These are phyloP conservation scores for Xylariomycetidae sp. DNA, from an alignment of 2,329 filamentous ascomycete genomes.

Conservation along the genomic window DNA sequence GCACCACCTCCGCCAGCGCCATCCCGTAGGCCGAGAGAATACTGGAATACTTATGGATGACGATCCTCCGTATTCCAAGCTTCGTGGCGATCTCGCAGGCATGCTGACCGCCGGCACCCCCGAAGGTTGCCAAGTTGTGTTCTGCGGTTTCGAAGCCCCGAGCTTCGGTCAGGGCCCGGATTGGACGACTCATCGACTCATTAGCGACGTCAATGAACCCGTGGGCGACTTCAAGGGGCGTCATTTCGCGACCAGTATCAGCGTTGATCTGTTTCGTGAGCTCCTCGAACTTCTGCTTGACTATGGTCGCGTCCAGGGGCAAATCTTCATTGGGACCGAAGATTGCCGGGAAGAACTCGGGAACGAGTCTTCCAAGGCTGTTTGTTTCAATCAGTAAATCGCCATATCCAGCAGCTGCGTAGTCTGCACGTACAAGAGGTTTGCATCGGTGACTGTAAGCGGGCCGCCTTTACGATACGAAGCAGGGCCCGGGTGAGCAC, in stretches of 20 bases:
- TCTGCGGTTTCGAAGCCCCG: constrained; percentile 19
- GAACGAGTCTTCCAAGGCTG: constrained; percentile 49
- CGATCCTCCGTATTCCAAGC: constrained; percentile 34
- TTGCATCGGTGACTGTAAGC: constrained; percentile 68
- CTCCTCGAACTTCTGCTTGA: constrained; percentile 35
- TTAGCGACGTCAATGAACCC: constrained; percentile 74
- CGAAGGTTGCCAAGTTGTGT: constrained; percentile 41
- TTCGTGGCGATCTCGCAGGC: constrained; percentile 36
- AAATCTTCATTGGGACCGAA: constrained; percentile 68
- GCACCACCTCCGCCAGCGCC: constrained; percentile 7
- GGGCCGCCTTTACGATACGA: constrained; percentile 71
- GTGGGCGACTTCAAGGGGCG: constrained; percentile 47
- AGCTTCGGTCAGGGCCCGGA: constrained; percentile 37
- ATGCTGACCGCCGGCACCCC: constrained; percentile 66
- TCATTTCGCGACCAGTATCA: constrained; percentile 23
- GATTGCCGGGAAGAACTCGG: constrained; percentile 69
- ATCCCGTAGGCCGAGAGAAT: constrained; percentile 37
- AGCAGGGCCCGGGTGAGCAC: constrained; percentile 66
- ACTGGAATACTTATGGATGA: constrained; percentile 34
- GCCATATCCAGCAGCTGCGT: neutral
- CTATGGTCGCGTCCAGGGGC: constrained; percentile 35
- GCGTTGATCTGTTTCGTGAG: constrained; percentile 39
- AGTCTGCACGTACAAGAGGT: constrained; percentile 42
- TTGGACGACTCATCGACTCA: constrained; percentile 71
- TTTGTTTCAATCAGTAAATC: neutral